Evolutionary conservation across 768 basidiomycete species (phyloP).

Genomic region (Tylopilus intermedius): DNA sequence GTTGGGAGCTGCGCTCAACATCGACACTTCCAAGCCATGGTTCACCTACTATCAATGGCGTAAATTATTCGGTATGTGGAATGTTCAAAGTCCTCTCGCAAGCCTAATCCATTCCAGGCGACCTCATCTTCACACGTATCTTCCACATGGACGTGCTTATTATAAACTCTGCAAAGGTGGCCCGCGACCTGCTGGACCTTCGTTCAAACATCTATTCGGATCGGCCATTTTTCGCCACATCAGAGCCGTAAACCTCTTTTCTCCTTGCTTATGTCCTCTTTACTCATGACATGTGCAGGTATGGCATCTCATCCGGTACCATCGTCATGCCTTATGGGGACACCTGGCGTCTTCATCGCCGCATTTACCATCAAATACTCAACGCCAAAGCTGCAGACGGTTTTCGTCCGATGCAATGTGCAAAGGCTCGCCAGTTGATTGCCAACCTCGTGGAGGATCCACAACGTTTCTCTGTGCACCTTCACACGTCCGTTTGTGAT

Average conservation of each 20-base stretch:
- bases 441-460: conserved; percentile 29
- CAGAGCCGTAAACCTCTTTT: conserved; percentile 15
- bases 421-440: conserved; percentile 31
- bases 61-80: conserved; percentile 16
- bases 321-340: conserved; percentile 35
- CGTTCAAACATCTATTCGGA: conserved; percentile 33
- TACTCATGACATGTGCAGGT: conserved; percentile 6
- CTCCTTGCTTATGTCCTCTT: background rate
- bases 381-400: conserved; percentile 20
- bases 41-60: conserved; percentile 32
- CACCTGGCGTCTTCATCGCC: conserved; percentile 35
- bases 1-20: conserved; percentile 22
- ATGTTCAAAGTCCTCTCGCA: background rate
- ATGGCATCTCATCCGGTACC: conserved; percentile 34
- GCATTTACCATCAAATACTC: conserved; percentile 34
- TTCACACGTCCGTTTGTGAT: conserved; percentile 19
- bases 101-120: conserved; percentile 13
- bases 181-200: conserved; percentile 26
- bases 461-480: conserved; percentile 21
- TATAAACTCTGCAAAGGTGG: conserved; percentile 26
- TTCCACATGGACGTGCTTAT: conserved; percentile 24
- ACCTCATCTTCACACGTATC: conserved; percentile 19
- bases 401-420: conserved; percentile 32
- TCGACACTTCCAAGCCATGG: conserved; percentile 31
- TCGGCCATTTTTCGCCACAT: conserved; percentile 25